phyloP scores from a whole-genome alignment of 2,329 filamentous ascomycete genomes.

The Tolypocladium nubicola region DNA sequence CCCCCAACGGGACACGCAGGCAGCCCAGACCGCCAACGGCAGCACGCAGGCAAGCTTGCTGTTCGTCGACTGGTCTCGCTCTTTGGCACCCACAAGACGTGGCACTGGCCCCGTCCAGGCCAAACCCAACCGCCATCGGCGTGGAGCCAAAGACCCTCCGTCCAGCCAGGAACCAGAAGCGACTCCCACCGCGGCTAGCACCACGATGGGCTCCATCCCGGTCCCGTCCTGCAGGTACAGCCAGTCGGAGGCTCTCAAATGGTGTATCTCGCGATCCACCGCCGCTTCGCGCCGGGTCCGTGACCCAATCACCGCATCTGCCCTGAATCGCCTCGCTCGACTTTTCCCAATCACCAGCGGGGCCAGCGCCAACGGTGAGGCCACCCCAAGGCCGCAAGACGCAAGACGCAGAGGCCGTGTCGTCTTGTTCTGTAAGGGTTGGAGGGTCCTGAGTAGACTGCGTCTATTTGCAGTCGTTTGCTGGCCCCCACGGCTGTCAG shows the following conservation, averaged over 20 bases:
- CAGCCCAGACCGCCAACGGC: too few relatives aligned
- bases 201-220: neutral
- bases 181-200: neutral
- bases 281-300: neutral
- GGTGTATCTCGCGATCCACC: conserved; percentile 5
- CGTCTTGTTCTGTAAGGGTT: neutral
- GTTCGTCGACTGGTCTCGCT: neutral
- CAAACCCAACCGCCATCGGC: neutral
- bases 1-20: neutral
- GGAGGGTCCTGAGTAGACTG: neutral
- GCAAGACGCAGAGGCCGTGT: neutral
- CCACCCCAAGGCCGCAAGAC: neutral
- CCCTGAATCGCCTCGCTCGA: conserved; percentile 2
- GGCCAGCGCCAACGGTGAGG: neutral
- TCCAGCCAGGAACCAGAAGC: neutral
- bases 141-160: neutral
- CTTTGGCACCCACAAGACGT: neutral
- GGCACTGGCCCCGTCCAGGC: neutral
- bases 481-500: neutral
- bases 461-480: neutral
- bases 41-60: neutral
- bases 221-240: conserved; percentile 8
- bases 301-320: conserved; percentile 11
- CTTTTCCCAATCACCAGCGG: neutral
- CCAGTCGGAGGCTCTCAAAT: conserved; percentile 6